Evolutionary conservation across 257 asterid genomes (phyloP).

Genomic region (Penstemon newberryi): DNA sequence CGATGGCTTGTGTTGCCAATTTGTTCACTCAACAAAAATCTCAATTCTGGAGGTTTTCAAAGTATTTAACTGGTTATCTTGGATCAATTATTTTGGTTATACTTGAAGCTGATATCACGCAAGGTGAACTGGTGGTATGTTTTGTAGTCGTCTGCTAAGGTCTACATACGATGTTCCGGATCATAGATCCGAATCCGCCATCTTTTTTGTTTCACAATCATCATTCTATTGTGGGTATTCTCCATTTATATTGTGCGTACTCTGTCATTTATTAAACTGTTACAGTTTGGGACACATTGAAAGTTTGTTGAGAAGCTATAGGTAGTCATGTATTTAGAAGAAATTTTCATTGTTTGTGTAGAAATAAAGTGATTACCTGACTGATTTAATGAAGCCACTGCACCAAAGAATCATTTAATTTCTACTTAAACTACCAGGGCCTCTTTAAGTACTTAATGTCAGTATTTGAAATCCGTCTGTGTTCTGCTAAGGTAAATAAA

Average conservation of each 20-base stretch:
- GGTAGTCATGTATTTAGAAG: background rate
- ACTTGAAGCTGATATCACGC: too few relatives aligned
- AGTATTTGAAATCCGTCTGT: background rate
- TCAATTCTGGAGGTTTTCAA: constrained; percentile 4
- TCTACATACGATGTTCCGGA: background rate
- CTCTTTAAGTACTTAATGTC: background rate
- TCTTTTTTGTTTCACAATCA: background rate
- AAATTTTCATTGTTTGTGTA: background rate
- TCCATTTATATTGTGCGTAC: background rate
- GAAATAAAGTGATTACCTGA: background rate
- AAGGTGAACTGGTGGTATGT: background rate
- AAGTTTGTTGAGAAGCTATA: background rate
- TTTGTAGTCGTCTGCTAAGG: background rate
- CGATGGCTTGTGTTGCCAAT: constrained; percentile 22
- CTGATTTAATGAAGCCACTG: background rate
- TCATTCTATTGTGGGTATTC: too few relatives aligned
- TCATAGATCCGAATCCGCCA: background rate
- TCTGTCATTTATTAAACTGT: constrained; percentile 12
- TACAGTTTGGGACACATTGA: background rate
- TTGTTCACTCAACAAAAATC: constrained; percentile 20
- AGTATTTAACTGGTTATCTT: constrained; percentile 9
- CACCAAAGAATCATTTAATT: background rate
- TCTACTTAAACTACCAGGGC: background rate
- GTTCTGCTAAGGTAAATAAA: background rate
- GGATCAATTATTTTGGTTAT: background rate